Conservation (phyloP, 768 basidiomycete genomes). For the Lentinus tigrinus region DNA sequence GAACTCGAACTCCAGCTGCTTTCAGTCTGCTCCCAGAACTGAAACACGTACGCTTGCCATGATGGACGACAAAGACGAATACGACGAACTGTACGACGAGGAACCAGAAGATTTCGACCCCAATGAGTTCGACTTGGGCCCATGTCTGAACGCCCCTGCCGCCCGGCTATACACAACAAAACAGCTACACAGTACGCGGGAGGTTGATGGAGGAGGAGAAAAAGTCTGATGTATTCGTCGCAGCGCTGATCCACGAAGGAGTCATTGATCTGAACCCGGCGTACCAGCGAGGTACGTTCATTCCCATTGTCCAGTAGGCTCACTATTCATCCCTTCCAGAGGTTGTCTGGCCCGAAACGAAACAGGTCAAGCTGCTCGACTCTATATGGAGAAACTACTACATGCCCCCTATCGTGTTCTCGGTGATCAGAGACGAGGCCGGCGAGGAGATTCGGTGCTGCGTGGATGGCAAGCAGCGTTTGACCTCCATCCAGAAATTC, state of each 20-base stretch:
- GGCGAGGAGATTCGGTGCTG: slow-evolving; percentile 42
- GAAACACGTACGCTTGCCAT: too few relatives aligned
- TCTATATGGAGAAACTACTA: slow-evolving; percentile 55
- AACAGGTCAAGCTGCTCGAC: slow-evolving; percentile 57
- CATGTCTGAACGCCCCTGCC: slow-evolving; percentile 14
- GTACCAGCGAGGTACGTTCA: slow-evolving; percentile 64
- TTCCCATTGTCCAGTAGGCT: background rate
- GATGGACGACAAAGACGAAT: slow-evolving; percentile 17
- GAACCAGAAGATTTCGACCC: slow-evolving; percentile 12
- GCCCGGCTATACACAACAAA: slow-evolving; percentile 23
- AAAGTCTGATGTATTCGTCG: background rate
- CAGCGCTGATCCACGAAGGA: slow-evolving; percentile 68
- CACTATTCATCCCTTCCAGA: slow-evolving; percentile 39
- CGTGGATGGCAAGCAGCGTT: slow-evolving; percentile 54
- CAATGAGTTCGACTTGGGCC: slow-evolving; percentile 21
- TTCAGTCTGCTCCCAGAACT: background rate
- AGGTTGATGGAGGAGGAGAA: background rate
- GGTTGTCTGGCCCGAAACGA: slow-evolving; percentile 71
- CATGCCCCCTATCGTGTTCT: slow-evolving; percentile 51
- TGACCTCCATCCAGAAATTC: slow-evolving; percentile 48
- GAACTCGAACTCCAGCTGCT: background rate
- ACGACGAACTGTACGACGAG: slow-evolving; percentile 17
- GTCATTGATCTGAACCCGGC: slow-evolving; percentile 67
- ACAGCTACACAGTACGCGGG: slow-evolving; percentile 23
- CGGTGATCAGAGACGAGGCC: slow-evolving; percentile 38